These are phyloP conservation scores for Teunomyces stri DNA, from an alignment of 805 yeast species.

Conservation along the genomic window DNA sequence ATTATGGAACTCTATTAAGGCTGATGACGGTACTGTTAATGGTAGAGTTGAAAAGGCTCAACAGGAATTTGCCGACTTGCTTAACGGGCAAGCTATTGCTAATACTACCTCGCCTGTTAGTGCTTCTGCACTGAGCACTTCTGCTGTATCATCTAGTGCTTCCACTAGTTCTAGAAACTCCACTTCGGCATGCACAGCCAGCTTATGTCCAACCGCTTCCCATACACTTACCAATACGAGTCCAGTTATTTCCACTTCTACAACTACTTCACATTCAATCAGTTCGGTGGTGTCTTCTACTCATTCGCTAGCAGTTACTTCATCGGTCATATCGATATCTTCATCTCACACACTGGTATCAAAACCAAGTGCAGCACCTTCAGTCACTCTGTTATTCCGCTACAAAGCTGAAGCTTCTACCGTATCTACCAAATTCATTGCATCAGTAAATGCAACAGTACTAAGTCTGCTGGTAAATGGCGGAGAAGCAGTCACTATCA, in stretches of 20 bases:
- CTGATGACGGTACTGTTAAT: conserved; percentile 33
- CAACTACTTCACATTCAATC: background rate
- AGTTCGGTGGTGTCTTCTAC: background rate
- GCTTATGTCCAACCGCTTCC: background rate
- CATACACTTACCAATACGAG: background rate
- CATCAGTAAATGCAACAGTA: background rate
- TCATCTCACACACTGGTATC: background rate
- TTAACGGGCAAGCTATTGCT: conserved; percentile 5
- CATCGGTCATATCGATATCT: background rate
- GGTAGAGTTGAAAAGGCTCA: conserved; percentile 15
- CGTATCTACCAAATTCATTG: background rate
- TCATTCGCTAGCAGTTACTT: background rate
- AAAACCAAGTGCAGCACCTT: background rate
- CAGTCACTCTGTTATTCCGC: background rate
- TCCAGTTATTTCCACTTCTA: background rate
- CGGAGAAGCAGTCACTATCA: background rate
- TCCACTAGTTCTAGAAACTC: background rate
- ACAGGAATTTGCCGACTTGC: conserved; percentile 6
- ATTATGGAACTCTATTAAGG: conserved; percentile 34
- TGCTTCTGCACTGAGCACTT: conserved; percentile 8
- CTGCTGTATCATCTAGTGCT: conserved; percentile 2
- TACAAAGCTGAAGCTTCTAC: background rate
- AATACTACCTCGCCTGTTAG: background rate
- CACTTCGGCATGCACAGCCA: background rate
- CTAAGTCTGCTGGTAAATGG: background rate